phyloP scores from a whole-genome alignment of 805 yeast species.

The Danielozyma ontarioensis region DNA sequence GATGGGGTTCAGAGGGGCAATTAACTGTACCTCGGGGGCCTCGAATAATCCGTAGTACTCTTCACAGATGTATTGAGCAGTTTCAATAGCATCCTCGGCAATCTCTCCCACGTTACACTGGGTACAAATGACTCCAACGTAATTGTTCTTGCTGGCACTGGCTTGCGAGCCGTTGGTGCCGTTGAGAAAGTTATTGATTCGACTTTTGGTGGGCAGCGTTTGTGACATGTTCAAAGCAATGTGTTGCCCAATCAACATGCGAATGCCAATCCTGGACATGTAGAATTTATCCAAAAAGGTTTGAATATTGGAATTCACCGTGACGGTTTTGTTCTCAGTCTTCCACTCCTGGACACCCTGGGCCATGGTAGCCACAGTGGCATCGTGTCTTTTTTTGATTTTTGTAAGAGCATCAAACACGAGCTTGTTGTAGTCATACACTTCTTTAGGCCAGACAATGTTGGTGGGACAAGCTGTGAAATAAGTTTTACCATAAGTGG shows the following conservation, averaged over 20 bases:
- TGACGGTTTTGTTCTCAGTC: constrained; percentile 37
- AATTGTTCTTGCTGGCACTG: constrained; percentile 39
- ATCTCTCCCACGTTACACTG: constrained; percentile 79
- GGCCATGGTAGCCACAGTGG: constrained; percentile 88
- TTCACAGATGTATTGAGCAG: constrained; percentile 85
- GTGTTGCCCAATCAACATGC: constrained; percentile 94
- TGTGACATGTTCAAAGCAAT: constrained; percentile 75
- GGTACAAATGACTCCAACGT: constrained; percentile 86
- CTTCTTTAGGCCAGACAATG: constrained; percentile 67
- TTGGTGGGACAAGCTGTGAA: constrained; percentile 52
- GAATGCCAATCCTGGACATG: constrained; percentile 85
- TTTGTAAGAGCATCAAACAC: constrained; percentile 63
- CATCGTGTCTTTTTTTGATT: constrained; percentile 83
- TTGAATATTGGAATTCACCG: constrained; percentile 70
- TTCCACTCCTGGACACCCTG: constrained; percentile 94
- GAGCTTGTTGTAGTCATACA: constrained; percentile 59
- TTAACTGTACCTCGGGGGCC: constrained; percentile 77
- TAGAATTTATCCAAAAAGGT: constrained; percentile 80
- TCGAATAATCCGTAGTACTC: constrained; percentile 85
- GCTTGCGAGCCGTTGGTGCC: constrained; percentile 17
- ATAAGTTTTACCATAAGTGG: constrained; percentile 40
- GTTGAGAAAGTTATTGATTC: constrained; percentile 30
- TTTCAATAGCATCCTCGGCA: constrained; percentile 84
- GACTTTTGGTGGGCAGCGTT: constrained; percentile 34
- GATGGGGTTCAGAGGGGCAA: constrained; percentile 66